Evolutionary conservation across 1,284 basidiomycete genomes (phyloP), one percentile per base, ranked within the genome.

Genomic region (Schizophyllum commune): DNA sequence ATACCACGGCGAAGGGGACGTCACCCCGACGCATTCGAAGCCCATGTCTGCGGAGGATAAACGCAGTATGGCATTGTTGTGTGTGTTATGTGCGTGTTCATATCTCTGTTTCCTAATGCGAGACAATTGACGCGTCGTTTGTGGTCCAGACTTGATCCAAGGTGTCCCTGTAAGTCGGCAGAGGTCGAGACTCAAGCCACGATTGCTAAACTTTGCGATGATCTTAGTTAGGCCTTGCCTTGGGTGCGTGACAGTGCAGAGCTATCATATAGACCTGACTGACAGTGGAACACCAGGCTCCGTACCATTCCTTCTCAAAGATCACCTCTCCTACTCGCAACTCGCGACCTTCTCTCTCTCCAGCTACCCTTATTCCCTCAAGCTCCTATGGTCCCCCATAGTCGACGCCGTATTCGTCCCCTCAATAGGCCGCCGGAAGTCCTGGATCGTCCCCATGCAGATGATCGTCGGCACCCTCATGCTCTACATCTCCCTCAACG

Each of bases 371-470:
- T 99, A 99, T 78, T 96, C 93, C 39, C 85, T 99, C 70, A 99
- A 99, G 76, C 78, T 99, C 60, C 75, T 99, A 65, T 99, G 97
- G 96, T 96, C 94, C 22, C 97, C 97, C 54, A 91, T 99, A 66
- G 94, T 99, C 62, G 97, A 99, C 72, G 92, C 95, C 3, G 79
- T 91, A 65, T 99, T 92, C 73, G 81, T 92, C 66, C 78, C 85
- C 54, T 85, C 84, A 57, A 71, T 96, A 63, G 97, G 97, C 19
- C 85, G 97, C 60, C 83, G 97, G 65, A 99, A 98, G 75, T 95
- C 92, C 63, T 99, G 97, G 97, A 98, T 99, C 70, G 90, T 99
- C 63, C 97, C 97, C 55, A 96, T 99, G 79, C 97, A 99, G 74
- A 73, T 89, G 32, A 84, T 96, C 65, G 92, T 98, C 55, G 97